These are phyloP conservation scores for Sporothrix luriei DNA, from an alignment of 2,329 filamentous ascomycete genomes.

Conservation along the genomic window DNA sequence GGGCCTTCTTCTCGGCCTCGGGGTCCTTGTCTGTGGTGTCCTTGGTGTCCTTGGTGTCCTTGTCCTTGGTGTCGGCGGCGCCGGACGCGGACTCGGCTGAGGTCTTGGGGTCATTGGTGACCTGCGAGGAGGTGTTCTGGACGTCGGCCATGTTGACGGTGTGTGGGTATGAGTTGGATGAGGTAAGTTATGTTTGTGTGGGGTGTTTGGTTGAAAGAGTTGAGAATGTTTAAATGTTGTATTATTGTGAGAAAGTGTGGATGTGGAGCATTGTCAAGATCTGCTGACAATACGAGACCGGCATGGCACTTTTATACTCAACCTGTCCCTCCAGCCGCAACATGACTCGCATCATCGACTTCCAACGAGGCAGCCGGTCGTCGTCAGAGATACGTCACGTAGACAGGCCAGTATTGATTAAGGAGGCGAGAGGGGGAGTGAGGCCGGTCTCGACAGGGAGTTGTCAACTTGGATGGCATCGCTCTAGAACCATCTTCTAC, in stretches of 20 bases:
- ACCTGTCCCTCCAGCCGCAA: too few species aligned
- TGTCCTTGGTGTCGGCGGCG: neutral
- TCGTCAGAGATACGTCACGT: constrained; percentile 19
- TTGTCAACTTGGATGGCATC: neutral
- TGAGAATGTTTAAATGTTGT: neutral
- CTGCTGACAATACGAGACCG: too few species aligned
- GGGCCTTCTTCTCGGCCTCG: constrained; percentile 50
- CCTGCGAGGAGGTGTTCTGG: neutral
- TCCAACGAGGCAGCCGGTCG: neutral
- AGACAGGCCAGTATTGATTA: neutral
- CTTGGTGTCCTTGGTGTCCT: neutral
- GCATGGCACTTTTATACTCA: constrained; percentile 13
- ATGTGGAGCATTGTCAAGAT: too few species aligned
- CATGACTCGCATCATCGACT: neutral
- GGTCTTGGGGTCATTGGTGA: constrained; percentile 4
- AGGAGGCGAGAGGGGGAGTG: neutral
- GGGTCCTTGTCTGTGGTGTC: neutral
- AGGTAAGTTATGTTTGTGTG: constrained; percentile 10
- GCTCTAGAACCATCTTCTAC: constrained; percentile 18
- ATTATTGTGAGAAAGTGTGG: neutral
- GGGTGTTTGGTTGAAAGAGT: neutral
- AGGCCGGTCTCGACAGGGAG: too few species aligned
- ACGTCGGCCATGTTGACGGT: constrained; percentile 9
- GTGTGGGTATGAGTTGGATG: neutral
- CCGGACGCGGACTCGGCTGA: neutral